Percentiles rank a stretch among this genome's conserved stretches.
Evolutionary conservation across 352 stramenopile species (phyloP).

Genomic region (Phytophthora boehmeriae): DNA sequence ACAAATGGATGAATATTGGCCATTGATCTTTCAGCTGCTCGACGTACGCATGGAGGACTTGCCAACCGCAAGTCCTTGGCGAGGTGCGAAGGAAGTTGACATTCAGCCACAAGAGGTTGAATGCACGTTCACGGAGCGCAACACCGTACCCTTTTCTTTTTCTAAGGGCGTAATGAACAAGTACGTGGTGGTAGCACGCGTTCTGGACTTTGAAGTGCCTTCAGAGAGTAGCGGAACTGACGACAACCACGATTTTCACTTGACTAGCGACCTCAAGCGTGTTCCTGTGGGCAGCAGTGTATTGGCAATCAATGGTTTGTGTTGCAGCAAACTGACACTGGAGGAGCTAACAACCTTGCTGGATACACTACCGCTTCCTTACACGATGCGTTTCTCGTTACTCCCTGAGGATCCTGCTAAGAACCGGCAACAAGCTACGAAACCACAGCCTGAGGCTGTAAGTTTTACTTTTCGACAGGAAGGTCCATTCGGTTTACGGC

Average conservation of each 20-base stretch:
- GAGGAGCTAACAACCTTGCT: constrained; percentile 67
- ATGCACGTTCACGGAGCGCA: constrained; percentile 51
- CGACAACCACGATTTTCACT: constrained; percentile 28
- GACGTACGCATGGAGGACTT: constrained; percentile 83
- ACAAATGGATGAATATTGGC: constrained; percentile 89
- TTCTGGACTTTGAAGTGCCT: constrained; percentile 45
- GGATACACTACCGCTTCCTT: constrained; percentile 54
- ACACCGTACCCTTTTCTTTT: constrained; percentile 68
- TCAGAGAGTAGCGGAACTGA: constrained; percentile 14
- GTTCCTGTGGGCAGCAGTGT: constrained; percentile 67
- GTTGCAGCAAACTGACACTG: constrained; percentile 73
- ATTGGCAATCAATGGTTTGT: constrained; percentile 78
- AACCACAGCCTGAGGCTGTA: constrained; percentile 54
- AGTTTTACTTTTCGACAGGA: constrained; percentile 77
- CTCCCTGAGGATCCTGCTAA: constrained; percentile 62
- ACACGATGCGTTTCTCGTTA: constrained; percentile 73
- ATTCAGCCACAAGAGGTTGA: constrained; percentile 78
- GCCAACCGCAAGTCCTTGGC: constrained; percentile 76
- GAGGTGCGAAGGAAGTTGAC: constrained; percentile 74
- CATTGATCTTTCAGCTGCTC: constrained; percentile 80
- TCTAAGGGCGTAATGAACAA: constrained; percentile 74
- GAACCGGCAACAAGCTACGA: constrained; percentile 55
- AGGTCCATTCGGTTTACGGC: constrained; percentile 73
- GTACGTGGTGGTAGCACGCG: constrained; percentile 62
- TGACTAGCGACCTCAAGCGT: constrained; percentile 40